Percentiles rank a stretch among this genome's conserved stretches.
Conservation (phyloP, 1,284 basidiomycete genomes). For the Gomphus sp. region DNA sequence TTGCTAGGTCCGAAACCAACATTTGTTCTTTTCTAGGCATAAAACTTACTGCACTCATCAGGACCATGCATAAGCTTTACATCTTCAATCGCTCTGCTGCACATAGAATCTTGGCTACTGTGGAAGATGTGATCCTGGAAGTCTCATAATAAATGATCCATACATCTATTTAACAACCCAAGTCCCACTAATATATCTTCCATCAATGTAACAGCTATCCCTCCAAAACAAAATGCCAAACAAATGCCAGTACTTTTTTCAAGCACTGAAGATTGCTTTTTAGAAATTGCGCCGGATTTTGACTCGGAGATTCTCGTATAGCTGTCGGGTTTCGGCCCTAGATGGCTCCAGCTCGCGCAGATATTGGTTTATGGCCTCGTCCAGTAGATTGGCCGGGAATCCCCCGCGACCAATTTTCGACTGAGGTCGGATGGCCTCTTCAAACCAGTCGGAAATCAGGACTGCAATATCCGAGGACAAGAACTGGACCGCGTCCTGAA, state of each 20-base stretch:
- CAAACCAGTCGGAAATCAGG: slow-evolving; percentile 67
- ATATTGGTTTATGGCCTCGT: slow-evolving; percentile 62
- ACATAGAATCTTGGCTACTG: slow-evolving; percentile 52
- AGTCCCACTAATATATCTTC: background rate
- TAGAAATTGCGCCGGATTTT: slow-evolving; percentile 8
- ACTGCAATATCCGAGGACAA: slow-evolving; percentile 73
- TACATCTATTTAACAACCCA: background rate
- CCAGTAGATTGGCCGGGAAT: slow-evolving; percentile 67
- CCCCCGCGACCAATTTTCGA: slow-evolving; percentile 40
- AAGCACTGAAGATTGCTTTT: background rate
- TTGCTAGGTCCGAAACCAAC: slow-evolving; percentile 39
- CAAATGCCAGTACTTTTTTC: background rate
- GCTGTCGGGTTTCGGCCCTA: slow-evolving; percentile 46
- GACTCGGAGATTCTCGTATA: slow-evolving; percentile 47
- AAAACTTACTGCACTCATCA: slow-evolving; percentile 19
- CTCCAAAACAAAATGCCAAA: no score
- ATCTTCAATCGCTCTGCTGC: slow-evolving; percentile 48
- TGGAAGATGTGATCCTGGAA: slow-evolving; percentile 73
- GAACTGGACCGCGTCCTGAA: slow-evolving; percentile 64
- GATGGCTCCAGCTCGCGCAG: slow-evolving; percentile 53
- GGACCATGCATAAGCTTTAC: slow-evolving; percentile 64
- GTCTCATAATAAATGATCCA: slow-evolving; percentile 25
- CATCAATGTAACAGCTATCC: background rate
- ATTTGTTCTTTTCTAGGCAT: slow-evolving; percentile 2
- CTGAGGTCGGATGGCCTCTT: slow-evolving; percentile 60